These are phyloP conservation scores for Solanum chacoense DNA, from an alignment of 305 asterid species.

Conservation along the genomic window DNA sequence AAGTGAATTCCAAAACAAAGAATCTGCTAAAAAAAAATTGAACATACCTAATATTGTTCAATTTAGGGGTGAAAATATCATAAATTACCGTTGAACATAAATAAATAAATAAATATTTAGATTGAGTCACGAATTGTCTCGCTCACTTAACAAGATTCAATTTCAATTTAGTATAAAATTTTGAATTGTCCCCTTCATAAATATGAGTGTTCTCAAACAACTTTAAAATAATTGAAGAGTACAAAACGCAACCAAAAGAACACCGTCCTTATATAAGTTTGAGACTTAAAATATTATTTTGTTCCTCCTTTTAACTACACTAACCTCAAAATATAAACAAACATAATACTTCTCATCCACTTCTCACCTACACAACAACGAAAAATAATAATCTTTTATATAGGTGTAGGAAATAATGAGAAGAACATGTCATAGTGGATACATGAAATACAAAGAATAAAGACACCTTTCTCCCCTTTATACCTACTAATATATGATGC, in stretches of 20 bases:
- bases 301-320: neutral
- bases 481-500: neutral
- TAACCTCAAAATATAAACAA: neutral
- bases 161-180: neutral
- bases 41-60: neutral
- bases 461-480: neutral
- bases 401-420: neutral
- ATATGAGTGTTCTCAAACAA: neutral
- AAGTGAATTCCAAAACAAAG: neutral
- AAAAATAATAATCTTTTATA: neutral
- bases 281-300: neutral
- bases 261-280: neutral
- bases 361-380: neutral
- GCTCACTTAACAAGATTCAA: neutral
- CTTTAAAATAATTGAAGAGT: neutral
- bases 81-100: neutral
- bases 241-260: neutral
- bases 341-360: neutral
- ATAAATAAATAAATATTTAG: neutral
- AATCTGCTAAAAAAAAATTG: neutral
- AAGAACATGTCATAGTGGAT: neutral
- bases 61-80: neutral
- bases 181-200: neutral
- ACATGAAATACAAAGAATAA: neutral
- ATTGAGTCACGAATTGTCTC: neutral